phyloP scores from a whole-genome alignment of 805 yeast species.

The Wickerhamomyces chaumierensis region DNA sequence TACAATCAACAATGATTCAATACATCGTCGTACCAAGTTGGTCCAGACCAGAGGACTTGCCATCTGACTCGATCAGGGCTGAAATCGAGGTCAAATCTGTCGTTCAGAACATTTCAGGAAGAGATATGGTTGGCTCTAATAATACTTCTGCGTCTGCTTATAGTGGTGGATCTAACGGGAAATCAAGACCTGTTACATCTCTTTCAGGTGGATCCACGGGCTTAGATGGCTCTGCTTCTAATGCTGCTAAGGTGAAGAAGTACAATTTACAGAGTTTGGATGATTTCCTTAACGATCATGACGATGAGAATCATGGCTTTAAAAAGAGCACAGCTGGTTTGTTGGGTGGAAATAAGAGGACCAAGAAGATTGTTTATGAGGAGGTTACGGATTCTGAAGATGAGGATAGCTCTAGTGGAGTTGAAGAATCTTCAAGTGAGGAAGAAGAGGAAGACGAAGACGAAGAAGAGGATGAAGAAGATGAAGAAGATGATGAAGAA shows the following conservation, averaged over 20 bases:
- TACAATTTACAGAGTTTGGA: conserved; percentile 71
- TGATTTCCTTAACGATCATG: conserved; percentile 61
- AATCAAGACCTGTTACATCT: no score
- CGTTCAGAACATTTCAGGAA: conserved; percentile 14
- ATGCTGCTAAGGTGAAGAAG: conserved; percentile 17
- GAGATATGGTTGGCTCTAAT: conserved; percentile 17
- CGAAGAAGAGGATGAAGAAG: conserved; percentile 14
- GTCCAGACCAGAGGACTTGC: conserved; percentile 24
- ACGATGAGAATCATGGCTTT: conserved; percentile 13
- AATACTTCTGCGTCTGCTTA: background rate
- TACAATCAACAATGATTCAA: background rate
- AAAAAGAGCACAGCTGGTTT: conserved; percentile 9
- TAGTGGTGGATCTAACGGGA: background rate
- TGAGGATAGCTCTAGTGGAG: conserved; percentile 20
- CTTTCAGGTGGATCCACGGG: no score
- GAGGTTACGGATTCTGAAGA: conserved; percentile 12
- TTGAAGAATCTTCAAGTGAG: conserved; percentile 21
- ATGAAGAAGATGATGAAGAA: conserved; percentile 1
- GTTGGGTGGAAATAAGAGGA: no score
- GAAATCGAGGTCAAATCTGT: conserved; percentile 30
- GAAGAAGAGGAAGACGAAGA: conserved; percentile 19
- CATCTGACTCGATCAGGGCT: conserved; percentile 26
- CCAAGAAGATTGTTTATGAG: conserved; percentile 7
- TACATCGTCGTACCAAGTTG: conserved; percentile 27
- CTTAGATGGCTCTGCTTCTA: background rate